These are phyloP conservation scores for Gynostemma pentaphyllum DNA, from an alignment of 306 rosid species.

Conservation along the genomic window DNA sequence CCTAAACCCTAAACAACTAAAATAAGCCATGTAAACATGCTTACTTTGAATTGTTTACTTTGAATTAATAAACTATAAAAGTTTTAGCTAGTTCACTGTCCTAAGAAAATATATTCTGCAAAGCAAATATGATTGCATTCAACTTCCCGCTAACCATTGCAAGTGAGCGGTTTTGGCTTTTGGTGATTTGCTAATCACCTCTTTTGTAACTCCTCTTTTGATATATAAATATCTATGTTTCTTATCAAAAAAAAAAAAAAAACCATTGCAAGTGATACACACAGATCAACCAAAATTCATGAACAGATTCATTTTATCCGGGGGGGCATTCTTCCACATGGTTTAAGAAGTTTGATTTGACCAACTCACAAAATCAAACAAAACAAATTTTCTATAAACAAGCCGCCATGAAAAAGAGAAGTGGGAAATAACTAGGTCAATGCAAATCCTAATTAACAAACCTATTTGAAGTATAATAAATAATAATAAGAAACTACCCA, in stretches of 20 bases:
- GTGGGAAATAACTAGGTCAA: not conserved
- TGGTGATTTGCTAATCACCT: no score
- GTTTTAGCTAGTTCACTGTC: not conserved
- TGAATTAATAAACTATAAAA: not conserved
- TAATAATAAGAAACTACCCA: conserved; percentile 45
- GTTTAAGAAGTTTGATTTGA: no score
- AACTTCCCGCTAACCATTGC: not conserved
- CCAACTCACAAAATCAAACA: no score
- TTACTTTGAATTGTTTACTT: not conserved
- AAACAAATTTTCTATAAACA: not conserved
- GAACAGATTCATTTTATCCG: no score
- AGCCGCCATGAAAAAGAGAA: not conserved
- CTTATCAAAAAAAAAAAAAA: no score
- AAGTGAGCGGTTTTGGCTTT: no score
- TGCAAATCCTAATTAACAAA: not conserved
- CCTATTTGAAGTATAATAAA: not conserved
- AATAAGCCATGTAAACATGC: not conserved
- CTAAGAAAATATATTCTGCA: not conserved
- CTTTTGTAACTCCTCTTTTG: no score
- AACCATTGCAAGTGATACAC: no score
- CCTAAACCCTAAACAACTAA: no score
- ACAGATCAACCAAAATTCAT: no score
- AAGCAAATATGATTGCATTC: not conserved
- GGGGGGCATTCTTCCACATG: no score
- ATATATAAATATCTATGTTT: no score